phyloP scores from a whole-genome alignment of 2,329 filamentous ascomycete genomes.

The Grosmannia penicillata region DNA sequence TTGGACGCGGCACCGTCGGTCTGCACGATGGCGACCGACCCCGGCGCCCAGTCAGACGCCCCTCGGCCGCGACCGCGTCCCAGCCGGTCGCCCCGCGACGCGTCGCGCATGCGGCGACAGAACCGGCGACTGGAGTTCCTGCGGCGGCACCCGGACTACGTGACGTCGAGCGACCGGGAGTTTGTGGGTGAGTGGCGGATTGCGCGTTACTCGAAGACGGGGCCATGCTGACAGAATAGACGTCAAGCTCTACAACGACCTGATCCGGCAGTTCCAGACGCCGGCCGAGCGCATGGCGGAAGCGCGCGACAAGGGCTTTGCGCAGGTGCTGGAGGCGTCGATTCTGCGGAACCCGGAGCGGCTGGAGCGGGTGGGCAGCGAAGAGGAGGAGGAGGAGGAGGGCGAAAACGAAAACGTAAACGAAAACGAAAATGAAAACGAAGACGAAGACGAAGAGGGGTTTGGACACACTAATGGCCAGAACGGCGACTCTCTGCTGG shows the following conservation, averaged over 20 bases:
- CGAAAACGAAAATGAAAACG: not conserved
- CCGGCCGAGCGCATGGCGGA: constrained; percentile 59
- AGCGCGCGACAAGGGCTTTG: constrained; percentile 60
- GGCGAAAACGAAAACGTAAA: not conserved
- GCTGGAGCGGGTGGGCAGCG: constrained; percentile 1
- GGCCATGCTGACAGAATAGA: constrained; percentile 29
- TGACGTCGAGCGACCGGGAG: constrained; percentile 40
- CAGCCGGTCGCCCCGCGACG: constrained; percentile 24
- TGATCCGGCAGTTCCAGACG: constrained; percentile 65
- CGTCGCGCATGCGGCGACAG: constrained; percentile 41
- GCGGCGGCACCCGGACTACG: constrained; percentile 57
- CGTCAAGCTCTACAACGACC: constrained; percentile 66
- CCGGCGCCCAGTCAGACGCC: too few species aligned
- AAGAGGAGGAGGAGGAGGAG: constrained; percentile 6
- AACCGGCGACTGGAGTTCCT: constrained; percentile 71
- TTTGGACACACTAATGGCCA: too few species aligned
- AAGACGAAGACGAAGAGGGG: not conserved
- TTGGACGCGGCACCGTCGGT: too few species aligned
- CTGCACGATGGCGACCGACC: too few species aligned
- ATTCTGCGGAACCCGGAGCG: constrained; percentile 30
- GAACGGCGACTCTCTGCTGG: too few species aligned
- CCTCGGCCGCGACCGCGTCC: constrained; percentile 29
- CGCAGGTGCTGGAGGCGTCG: constrained; percentile 63
- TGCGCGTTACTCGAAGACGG: too few species aligned
- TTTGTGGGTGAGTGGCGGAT: constrained; percentile 27